These are phyloP conservation scores for Neostapfia colusana DNA, from an alignment of 176 grass and related monocot genomes.

Conservation along the genomic window DNA sequence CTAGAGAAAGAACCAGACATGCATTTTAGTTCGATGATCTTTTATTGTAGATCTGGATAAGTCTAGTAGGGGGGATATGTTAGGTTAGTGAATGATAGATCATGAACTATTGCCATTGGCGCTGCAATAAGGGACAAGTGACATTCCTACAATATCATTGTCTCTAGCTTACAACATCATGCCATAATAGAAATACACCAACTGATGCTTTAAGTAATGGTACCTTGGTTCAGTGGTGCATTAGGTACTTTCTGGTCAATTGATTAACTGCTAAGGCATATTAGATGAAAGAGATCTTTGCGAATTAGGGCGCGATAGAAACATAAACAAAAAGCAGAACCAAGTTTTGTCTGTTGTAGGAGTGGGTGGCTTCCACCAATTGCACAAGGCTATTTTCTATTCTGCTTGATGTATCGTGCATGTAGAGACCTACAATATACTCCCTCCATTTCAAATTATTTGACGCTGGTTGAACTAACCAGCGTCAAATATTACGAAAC, in stretches of 20 bases:
- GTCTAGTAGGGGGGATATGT: conserved; percentile 24
- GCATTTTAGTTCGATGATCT: background rate
- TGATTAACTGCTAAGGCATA: conserved; percentile 41
- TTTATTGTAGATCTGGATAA: conserved; percentile 6
- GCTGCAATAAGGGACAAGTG: conserved; percentile 29
- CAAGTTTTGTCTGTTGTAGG: conserved; percentile 41
- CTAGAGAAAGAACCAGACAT: background rate
- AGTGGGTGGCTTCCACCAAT: conserved; percentile 54
- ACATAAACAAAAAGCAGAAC: conserved; percentile 45
- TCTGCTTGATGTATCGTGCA: conserved; percentile 42
- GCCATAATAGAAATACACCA: conserved; percentile 20
- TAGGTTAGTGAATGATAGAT: conserved; percentile 29
- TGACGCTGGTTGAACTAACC: too few species aligned
- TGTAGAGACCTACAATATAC: conserved; percentile 6
- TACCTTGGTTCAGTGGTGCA: conserved; percentile 34
- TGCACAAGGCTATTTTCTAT: conserved; percentile 35
- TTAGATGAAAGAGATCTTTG: conserved; percentile 38
- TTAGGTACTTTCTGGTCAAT: conserved; percentile 43
- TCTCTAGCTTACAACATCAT: conserved; percentile 39
- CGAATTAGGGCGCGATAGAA: conserved; percentile 41
- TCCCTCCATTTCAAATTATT: too few species aligned
- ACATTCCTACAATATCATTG: conserved; percentile 34
- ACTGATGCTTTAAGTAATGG: conserved; percentile 35
- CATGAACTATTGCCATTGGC: conserved; percentile 19
- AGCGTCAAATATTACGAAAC: too few species aligned